Base-by-base conservation (phyloP, 371 early-diverging fungal species). In the Blakeslea trispora region DNA sequence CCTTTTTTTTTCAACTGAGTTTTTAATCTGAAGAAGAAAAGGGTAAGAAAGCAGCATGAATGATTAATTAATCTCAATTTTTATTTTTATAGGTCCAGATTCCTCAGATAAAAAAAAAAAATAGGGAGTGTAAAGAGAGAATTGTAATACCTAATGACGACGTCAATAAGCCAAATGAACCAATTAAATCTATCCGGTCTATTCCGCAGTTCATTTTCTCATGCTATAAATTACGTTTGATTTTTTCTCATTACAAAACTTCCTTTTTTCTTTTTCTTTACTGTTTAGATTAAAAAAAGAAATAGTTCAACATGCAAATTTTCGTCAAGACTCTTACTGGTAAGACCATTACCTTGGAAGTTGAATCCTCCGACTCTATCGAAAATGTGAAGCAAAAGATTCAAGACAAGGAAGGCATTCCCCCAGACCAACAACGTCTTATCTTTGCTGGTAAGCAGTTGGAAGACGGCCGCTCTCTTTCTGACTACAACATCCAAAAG, bases 401-500 rank as follows among this genome's bases (percentile, higher is more conserved):
- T 59, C 98, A 99, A 80, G 97, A 98, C 83, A 96, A 97, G 87
- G 98, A 66, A 61, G 66, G 66, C 46, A 66, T 98, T 68, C 98
- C 61, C 3, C 98, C 98, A 63, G 98, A 98, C 77, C 99, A 99
- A 86, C 99, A 98, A 83, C 94, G 98, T 64, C 86, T 98, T 48
- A 99, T 99, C 72, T 98, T 99, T 75, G 97, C 98, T 74, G 99
- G 96, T 64, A 98, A 97, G 83, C 98, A 99, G 83, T 88, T 99
- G 48, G 97, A 97, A 78, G 97, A 97, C 75, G 96, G 94, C 54
- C 93, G 95, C 71, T 79, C 82, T 35, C 80, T 89, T 6, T 77
- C 82, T 41, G 90, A 89, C 75, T 89, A 89, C 79, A 89, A 88
- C 79, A 89, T 88, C 78, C 91, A 90, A 74, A 89, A 89, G 81